Evolutionary conservation across 805 yeast genomes (phyloP).

Genomic region (Hanseniaspora guilliermondii): DNA sequence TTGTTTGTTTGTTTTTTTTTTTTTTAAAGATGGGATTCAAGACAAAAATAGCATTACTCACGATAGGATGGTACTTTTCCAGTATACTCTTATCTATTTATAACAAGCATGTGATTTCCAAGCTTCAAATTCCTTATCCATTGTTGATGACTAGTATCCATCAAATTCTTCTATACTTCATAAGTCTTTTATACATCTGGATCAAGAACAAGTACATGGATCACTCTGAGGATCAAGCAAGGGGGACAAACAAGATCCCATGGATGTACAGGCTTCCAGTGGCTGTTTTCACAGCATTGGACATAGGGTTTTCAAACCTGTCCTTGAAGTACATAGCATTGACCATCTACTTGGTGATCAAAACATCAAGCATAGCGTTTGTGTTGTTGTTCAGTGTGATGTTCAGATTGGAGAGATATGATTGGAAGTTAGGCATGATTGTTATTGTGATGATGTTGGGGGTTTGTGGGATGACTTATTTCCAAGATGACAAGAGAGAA

Average conservation of each 20-base stretch:
- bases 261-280: constrained; percentile 58
- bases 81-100: constrained; percentile 63
- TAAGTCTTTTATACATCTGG: constrained; percentile 35
- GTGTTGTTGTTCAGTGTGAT: constrained; percentile 79
- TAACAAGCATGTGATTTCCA: constrained; percentile 60
- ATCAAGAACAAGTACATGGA: constrained; percentile 9
- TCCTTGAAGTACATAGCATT: constrained; percentile 69
- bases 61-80: constrained; percentile 55
- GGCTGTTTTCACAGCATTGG: constrained; percentile 79
- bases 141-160: constrained; percentile 74
- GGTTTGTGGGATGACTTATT: constrained; percentile 75
- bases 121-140: constrained; percentile 71
- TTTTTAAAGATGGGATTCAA: constrained; percentile 5
- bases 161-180: constrained; percentile 53
- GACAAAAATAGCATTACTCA: constrained; percentile 14
- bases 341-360: constrained; percentile 83
- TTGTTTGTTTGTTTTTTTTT: too few relatives aligned
- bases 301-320: constrained; percentile 83
- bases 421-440: constrained; percentile 53
- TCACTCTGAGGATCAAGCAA: not conserved
- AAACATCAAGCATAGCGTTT: constrained; percentile 77
- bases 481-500: constrained; percentile 24
- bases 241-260: constrained; percentile 5
- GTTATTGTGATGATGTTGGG: constrained; percentile 72
- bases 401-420: constrained; percentile 63